Evolutionary conservation across 2,329 filamentous ascomycete species (phyloP).

Genomic region (Colletotrichum paranaense): DNA sequence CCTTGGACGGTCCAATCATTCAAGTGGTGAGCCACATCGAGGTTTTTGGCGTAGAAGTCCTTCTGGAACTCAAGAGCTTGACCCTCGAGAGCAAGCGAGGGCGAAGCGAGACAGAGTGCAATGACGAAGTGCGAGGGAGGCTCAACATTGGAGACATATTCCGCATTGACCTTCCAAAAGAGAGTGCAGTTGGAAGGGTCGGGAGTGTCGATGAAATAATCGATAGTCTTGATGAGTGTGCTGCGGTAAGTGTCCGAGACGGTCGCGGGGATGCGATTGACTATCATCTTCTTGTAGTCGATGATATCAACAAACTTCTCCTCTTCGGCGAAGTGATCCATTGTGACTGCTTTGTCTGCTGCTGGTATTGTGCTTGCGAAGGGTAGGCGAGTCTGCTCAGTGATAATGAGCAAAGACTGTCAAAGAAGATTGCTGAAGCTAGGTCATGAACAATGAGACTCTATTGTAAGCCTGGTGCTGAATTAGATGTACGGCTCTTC

Average conservation of each 20-base stretch:
- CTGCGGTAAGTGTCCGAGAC: constrained; percentile 4
- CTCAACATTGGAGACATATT: constrained; percentile 9
- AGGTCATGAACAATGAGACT: not conserved
- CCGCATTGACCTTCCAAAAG: constrained; percentile 5
- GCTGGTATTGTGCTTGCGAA: not conserved
- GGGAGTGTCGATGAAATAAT: not conserved
- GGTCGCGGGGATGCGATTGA: constrained; percentile 5
- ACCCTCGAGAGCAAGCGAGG: constrained; percentile 15
- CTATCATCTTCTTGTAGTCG: not conserved
- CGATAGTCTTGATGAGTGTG: constrained; percentile 4
- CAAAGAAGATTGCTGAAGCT: not conserved
- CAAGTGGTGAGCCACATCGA: not conserved
- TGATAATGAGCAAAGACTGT: not conserved
- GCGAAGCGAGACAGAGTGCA: constrained; percentile 17
- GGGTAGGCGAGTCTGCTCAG: not conserved
- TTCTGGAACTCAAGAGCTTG: not conserved
- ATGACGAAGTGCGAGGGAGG: constrained; percentile 13
- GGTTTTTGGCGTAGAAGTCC: constrained; percentile 3
- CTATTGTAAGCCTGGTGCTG: not conserved
- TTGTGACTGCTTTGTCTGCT: not conserved
- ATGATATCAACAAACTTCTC: not conserved
- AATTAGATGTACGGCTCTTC: too few species aligned
- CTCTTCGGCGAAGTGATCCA: not conserved
- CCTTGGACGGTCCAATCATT: constrained; percentile 20
- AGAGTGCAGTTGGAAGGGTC: constrained; percentile 5